Evolutionary conservation across 768 basidiomycete species (phyloP), one percentile per base, ranked within the genome.

Genomic region (Nidularia sp.): DNA sequence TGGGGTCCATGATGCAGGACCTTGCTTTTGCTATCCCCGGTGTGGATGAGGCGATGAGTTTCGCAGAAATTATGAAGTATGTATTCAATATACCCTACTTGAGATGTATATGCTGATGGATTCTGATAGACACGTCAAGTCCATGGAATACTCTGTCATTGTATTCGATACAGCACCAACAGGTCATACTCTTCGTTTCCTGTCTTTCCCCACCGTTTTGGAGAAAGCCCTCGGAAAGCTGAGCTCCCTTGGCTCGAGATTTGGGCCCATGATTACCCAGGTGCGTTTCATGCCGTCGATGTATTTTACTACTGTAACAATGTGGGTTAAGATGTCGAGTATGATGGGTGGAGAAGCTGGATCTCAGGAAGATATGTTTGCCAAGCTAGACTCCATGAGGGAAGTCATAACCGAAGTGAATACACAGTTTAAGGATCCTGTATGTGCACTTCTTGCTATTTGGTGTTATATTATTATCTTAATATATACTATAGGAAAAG

Each of bases 1-100:
- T 98, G 96, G 93, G 93, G 45, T 85, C 88, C 56, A 98, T 99
- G 94, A 97, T 99, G 93, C 97, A 99, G 69, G 97, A 99, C 72
- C 80, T 99, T 43, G 97, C 97, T 0, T 99, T 99, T 63, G 94
- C 97, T 2, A 98, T 99, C 53, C 97, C 97, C 0, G 97, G 97
- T 72, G 96, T 99, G 9, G 97, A 99, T 62, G 97, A 99, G 71
- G 97, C 97, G 3, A 98, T 99, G 97, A 94, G 93, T 57, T 99
- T 99, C 61, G 97, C 97, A 0, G 97, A 99, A 70, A 97, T 99
- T 68, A 99, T 98, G 97, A 99, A 98, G 96, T 97, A 29, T 10
- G 29, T 10, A 31, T 44, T 13, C 25, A 39, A 10, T 10, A 9
- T 35, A 10, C 33, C 31, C n/a, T 15, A n/a, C 36, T 36, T 35